Conservation (phyloP, 257 asterid species). For the Fraxinus excelsior region DNA sequence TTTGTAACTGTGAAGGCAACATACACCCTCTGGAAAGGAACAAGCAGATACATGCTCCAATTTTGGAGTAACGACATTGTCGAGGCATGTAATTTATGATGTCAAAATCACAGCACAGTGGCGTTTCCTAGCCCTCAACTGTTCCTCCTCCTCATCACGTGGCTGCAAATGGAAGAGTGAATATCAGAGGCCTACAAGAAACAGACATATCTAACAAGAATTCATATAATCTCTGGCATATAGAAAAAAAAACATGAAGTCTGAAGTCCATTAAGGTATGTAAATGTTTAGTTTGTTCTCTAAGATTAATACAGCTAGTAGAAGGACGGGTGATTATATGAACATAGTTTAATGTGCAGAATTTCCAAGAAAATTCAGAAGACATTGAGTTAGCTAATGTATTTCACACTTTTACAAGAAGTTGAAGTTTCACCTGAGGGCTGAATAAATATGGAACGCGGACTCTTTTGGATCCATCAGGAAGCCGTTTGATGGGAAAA, state of each 20-base stretch:
- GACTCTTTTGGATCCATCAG: slow-evolving; percentile 95
- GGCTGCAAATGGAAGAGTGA: slow-evolving; percentile 41
- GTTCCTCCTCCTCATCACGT: slow-evolving; percentile 44
- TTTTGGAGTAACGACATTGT: neutral
- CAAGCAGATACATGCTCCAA: neutral
- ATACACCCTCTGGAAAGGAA: neutral
- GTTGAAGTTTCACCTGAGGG: slow-evolving; percentile 55
- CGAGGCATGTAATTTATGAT: neutral
- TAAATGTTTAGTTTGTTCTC: neutral
- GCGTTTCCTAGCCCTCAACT: slow-evolving; percentile 48
- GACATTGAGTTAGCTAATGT: neutral
- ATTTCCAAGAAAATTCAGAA: neutral
- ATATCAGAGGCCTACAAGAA: neutral
- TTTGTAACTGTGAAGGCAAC: neutral
- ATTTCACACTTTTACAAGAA: neutral
- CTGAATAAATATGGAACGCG: slow-evolving; percentile 55
- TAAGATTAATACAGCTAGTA: neutral
- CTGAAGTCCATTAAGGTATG: neutral
- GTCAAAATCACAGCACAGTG: slow-evolving; percentile 46
- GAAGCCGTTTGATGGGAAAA: slow-evolving; percentile 65
- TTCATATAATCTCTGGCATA: neutral
- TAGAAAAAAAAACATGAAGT: neutral
- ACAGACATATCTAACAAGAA: neutral
- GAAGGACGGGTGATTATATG: neutral
- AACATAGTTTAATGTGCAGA: neutral